Evolutionary conservation across 768 basidiomycete genomes (phyloP), one percentile per base, ranked within the genome.

Genomic region (Rhizopogon vulgaris): DNA sequence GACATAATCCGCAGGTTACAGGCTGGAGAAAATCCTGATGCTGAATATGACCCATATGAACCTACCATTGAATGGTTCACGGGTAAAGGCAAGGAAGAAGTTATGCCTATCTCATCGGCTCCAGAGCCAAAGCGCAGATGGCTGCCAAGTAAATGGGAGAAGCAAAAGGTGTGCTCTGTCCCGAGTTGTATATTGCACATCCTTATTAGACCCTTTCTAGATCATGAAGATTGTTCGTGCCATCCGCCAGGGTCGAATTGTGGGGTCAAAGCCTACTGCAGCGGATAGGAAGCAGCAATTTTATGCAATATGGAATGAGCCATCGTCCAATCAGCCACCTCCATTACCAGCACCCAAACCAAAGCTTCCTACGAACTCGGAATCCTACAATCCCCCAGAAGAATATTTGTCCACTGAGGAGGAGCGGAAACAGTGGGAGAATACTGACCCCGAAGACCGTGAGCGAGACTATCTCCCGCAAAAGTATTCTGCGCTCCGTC

Each of bases 201-300:
- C 42, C 47, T 60, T 40, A 48, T 51, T 28, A 30, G 7, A 22
- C 32, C n/a, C 6, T 18, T 30, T 58, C 32, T 9, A 96, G 94
- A 83, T 99, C 58, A 94, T 99, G 92, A 99, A 98, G 80, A 97
- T 98, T 55, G 94, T 99, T 55, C 93, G 94, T 42, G 95, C 95
- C 4, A 98, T 99, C 62, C 84, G 96, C 8, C 86, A 94, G 75
- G 96, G 96, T 32, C 87, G 90, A 39, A 99, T 99, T 57, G 63
- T 93, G 6, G 90, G 94, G 28, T 84, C 88, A 56, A 95, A 92
- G 69, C 90, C 94, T 12, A 89, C 82, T 69, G 78, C 79, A n/a
- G 73, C 76, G 4, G 74, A 78, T 34, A 80, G 71, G 56, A 71
- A 82, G 69, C 79, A 79, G 39, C 80, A 83, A 54, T 85, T 92